Evolutionary conservation across 768 basidiomycete genomes (phyloP).

Genomic region (Dioszegia crocea): DNA sequence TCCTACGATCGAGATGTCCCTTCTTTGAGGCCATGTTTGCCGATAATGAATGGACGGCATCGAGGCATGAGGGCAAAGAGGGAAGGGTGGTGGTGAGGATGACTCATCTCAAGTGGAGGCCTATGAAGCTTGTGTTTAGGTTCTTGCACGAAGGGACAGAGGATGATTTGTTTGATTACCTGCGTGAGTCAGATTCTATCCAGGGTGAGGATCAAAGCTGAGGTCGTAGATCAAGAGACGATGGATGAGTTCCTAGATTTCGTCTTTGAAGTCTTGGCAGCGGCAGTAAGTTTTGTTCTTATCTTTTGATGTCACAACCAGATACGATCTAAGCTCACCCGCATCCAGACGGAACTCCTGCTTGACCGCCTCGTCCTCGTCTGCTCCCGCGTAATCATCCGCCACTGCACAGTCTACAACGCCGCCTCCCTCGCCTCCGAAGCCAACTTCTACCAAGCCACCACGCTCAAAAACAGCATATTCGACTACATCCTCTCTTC

Average conservation of each 20-base stretch:
- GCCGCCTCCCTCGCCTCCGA: constrained; percentile 75
- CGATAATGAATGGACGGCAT: constrained; percentile 71
- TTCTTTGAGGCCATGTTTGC: constrained; percentile 83
- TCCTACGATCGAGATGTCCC: constrained; percentile 76
- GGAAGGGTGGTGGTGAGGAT: constrained; percentile 66
- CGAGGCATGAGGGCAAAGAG: constrained; percentile 56
- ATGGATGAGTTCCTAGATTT: constrained; percentile 78
- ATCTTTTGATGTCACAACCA: not conserved
- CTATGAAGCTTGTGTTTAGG: constrained; percentile 69
- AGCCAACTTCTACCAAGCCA: constrained; percentile 71
- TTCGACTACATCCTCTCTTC: constrained; percentile 74
- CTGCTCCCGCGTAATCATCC: constrained; percentile 72
- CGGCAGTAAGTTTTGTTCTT: constrained; percentile 66
- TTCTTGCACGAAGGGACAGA: constrained; percentile 73
- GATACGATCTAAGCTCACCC: not conserved
- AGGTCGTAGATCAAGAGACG: constrained; percentile 59
- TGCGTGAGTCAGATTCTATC: constrained; percentile 61
- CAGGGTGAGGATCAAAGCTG: constrained; percentile 2
- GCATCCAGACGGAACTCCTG: constrained; percentile 73
- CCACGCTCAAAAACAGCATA: constrained; percentile 65
- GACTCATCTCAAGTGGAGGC: constrained; percentile 66
- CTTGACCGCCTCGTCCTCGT: constrained; percentile 77
- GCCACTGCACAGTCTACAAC: constrained; percentile 66
- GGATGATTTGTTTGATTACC: constrained; percentile 63
- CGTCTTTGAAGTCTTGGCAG: constrained; percentile 78